Evolutionary conservation across 2,329 filamentous ascomycete species (phyloP).

Genomic region (Fusarium nurragi): DNA sequence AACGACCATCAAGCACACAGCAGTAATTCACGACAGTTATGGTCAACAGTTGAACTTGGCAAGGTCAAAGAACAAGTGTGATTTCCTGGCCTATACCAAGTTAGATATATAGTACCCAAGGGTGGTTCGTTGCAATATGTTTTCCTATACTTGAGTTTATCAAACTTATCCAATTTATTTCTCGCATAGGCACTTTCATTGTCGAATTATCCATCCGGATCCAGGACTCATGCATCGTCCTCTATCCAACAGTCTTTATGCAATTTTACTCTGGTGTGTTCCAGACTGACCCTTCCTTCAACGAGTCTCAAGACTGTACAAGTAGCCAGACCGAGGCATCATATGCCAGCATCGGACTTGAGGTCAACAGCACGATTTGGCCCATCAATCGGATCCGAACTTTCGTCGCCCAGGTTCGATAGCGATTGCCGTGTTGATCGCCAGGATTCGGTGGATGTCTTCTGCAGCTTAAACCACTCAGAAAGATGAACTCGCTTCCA

Average conservation of each 20-base stretch:
- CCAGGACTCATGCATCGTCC: not conserved
- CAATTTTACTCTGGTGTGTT: too few species aligned
- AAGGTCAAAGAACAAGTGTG: not conserved
- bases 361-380: not conserved
- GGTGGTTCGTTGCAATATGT: not conserved
- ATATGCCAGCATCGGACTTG: not conserved
- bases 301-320: not conserved
- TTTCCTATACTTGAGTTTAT: not conserved
- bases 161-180: not conserved
- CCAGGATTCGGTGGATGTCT: not conserved
- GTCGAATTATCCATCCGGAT: not conserved
- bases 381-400: too few species aligned
- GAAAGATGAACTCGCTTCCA: too few species aligned
- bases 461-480: too few species aligned
- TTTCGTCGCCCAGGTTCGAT: not conserved
- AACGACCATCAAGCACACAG: not conserved
- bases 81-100: too few species aligned
- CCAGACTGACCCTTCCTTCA: not conserved
- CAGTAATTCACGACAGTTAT: not conserved
- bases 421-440: not conserved
- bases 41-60: not conserved
- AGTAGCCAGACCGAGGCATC: not conserved
- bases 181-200: not conserved
- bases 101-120: not conserved
- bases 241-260: not conserved